Conservation (phyloP, 2,329 filamentous ascomycete genomes). For the Tolypocladium pustulatum region DNA sequence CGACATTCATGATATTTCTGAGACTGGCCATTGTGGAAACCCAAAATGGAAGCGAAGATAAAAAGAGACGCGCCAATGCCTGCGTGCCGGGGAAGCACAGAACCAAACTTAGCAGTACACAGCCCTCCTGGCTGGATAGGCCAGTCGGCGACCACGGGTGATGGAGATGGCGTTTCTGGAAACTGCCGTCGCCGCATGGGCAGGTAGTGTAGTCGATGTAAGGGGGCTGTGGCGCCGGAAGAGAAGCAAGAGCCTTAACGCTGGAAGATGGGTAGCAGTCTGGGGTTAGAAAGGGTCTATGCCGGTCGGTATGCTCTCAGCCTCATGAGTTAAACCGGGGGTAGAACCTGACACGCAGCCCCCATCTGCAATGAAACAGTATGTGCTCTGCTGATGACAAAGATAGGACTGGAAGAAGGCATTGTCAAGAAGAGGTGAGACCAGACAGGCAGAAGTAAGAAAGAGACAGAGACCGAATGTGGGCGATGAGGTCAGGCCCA, state of each 20-base stretch:
- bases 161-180: constrained; percentile 20
- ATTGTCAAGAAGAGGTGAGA: constrained; percentile 4
- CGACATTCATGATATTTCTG: constrained; percentile 46
- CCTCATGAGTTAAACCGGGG: constrained; percentile 9
- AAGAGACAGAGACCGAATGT: background rate
- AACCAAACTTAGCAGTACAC: constrained; percentile 36
- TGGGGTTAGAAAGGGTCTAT: constrained; percentile 2
- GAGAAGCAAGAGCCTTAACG: constrained; percentile 2
- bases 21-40: constrained; percentile 41
- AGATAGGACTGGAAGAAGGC: constrained; percentile 4
- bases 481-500: constrained; percentile 1
- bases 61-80: constrained; percentile 20
- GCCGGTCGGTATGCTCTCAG: constrained; percentile 6
- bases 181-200: constrained; percentile 16
- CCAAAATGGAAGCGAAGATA: constrained; percentile 27
- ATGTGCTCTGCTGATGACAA: constrained; percentile 5
- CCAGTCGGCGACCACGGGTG: constrained; percentile 11
- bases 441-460: constrained; percentile 3
- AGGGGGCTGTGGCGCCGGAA: constrained; percentile 11
- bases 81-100: constrained; percentile 12
- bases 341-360: constrained; percentile 9
- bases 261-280: background rate
- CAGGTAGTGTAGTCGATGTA: constrained; percentile 5
- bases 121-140: constrained; percentile 27
- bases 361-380: constrained; percentile 13